A percentile compares a stretch with the other conserved stretches of the same genome.
phyloP scores from a whole-genome alignment of 2,329 filamentous ascomycete genomes.

The Talaromyces sp. region DNA sequence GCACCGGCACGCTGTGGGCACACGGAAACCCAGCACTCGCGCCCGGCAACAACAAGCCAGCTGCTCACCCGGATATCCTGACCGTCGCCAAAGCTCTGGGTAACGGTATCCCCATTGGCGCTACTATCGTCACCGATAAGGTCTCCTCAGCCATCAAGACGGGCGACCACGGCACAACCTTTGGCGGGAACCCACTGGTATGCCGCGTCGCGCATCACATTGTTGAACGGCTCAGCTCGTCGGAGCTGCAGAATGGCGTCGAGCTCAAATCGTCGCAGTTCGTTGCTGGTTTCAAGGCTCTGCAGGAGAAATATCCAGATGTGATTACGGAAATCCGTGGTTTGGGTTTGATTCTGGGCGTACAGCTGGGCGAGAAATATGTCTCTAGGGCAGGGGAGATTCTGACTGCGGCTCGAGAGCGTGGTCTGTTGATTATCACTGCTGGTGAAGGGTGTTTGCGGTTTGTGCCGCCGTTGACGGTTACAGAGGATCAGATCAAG shows the following conservation, averaged over 20 bases:
- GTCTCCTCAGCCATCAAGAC: constrained; percentile 65
- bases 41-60: constrained; percentile 37
- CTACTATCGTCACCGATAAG: constrained; percentile 59
- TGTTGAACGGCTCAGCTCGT: constrained; percentile 67
- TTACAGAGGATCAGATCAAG: constrained; percentile 74
- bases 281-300: constrained; percentile 49
- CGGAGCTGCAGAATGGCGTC: constrained; percentile 64
- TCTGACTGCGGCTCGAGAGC: constrained; percentile 78
- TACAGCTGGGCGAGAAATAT: constrained; percentile 71
- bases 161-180: constrained; percentile 90
- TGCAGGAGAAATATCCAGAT: constrained; percentile 60
- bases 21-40: constrained; percentile 63
- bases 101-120: constrained; percentile 93
- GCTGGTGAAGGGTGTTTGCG: constrained; percentile 87
- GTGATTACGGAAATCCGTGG: constrained; percentile 76
- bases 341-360: constrained; percentile 74
- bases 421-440: constrained; percentile 84
- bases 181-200: constrained; percentile 85
- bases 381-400: constrained; percentile 49
- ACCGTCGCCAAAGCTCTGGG: constrained; percentile 94
- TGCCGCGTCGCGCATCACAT: constrained; percentile 82
- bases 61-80: constrained; percentile 87
- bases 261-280: constrained; percentile 60
- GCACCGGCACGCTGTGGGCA: constrained; percentile 88
- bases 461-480: constrained; percentile 81